phyloP scores from a whole-genome alignment of 2,329 filamentous ascomycete genomes.

The Byssoonygena ceratinophila region DNA sequence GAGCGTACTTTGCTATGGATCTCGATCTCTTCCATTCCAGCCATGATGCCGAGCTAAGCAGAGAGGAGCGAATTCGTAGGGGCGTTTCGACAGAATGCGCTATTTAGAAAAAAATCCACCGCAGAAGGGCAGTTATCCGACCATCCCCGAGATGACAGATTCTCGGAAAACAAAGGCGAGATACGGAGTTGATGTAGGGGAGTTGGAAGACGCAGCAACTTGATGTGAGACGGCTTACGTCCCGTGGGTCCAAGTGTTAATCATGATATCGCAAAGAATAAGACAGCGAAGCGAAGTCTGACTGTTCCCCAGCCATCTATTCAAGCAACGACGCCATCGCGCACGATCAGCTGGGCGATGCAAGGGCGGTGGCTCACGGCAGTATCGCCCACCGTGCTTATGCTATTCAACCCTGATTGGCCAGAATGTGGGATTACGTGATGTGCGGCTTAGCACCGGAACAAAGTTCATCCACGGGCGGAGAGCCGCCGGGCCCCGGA shows the following conservation, averaged over 20 bases:
- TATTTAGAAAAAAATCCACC: too few species aligned
- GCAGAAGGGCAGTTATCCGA: background rate
- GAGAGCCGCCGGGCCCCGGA: too few species aligned
- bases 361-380: background rate
- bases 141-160: background rate
- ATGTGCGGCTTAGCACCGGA: too few species aligned
- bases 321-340: too few species aligned
- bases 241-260: too few species aligned
- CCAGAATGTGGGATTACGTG: too few species aligned
- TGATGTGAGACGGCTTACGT: background rate
- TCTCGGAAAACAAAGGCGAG: background rate
- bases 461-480: too few species aligned
- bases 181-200: too few species aligned
- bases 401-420: background rate
- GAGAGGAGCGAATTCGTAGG: background rate
- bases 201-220: background rate
- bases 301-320: too few species aligned
- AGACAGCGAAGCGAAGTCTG: background rate
- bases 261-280: background rate
- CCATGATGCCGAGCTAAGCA: conserved; percentile 47
- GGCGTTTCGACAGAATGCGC: too few species aligned
- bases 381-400: background rate
- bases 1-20: conserved; percentile 81
- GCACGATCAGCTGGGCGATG: background rate
- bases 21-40: conserved; percentile 90